Conservation (phyloP, 345 rosid species). For the Zanthoxylum bungeanum region DNA sequence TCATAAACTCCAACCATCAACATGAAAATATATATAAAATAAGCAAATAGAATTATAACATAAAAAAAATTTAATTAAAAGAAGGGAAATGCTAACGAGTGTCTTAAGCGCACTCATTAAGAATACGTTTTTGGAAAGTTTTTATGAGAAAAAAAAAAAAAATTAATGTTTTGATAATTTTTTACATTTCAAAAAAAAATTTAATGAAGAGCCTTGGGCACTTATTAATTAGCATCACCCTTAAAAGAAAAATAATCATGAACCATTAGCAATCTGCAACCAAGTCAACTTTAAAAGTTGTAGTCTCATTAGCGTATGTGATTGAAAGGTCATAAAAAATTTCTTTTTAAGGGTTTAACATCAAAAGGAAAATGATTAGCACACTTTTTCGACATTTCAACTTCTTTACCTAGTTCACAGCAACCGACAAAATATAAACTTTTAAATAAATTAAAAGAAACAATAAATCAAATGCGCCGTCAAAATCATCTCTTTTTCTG, state of each 20-base stretch:
- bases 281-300: slow-evolving; percentile 6
- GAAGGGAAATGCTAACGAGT: too few relatives aligned
- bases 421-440: slow-evolving; percentile 35
- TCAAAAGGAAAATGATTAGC: slow-evolving; percentile 24
- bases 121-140: too few relatives aligned
- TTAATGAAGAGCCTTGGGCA: too few relatives aligned
- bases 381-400: slow-evolving; percentile 23
- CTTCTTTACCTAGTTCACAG: slow-evolving; percentile 21
- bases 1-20: slow-evolving; percentile 17
- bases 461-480: slow-evolving; percentile 20
- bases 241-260: too few relatives aligned
- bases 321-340: neutral
- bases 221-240: too few relatives aligned
- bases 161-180: too few relatives aligned
- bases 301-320: neutral
- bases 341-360: slow-evolving; percentile 2
- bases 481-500: slow-evolving; percentile 26
- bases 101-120: too few relatives aligned
- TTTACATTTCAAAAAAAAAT: too few relatives aligned
- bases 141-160: too few relatives aligned
- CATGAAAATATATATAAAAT: slow-evolving; percentile 5
- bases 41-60: neutral
- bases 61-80: neutral
- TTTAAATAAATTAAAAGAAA: neutral
- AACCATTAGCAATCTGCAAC: neutral